Percentiles rank a stretch among this genome's conserved stretches.
Evolutionary conservation across 2,329 filamentous ascomycete species (phyloP).

Genomic region (Fusarium veterinarium): DNA sequence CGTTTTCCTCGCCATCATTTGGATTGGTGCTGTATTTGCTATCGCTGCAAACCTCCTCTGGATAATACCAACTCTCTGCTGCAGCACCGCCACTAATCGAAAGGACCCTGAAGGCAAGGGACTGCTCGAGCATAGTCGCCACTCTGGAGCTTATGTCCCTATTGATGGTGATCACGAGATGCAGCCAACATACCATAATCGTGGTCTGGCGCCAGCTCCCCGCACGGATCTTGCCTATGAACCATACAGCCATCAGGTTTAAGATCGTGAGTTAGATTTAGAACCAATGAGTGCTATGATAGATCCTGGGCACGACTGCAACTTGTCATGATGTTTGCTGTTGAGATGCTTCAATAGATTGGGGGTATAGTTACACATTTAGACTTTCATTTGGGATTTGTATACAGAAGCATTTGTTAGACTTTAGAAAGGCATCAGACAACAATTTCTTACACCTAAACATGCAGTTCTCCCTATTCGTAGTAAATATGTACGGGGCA

Average conservation of each 20-base stretch:
- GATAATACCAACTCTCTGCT: background rate
- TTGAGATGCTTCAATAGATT: background rate
- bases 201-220: background rate
- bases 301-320: fast-evolving
- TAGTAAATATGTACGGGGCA: fast-evolving
- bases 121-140: background rate
- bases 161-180: background rate
- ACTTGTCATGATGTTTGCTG: background rate
- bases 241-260: background rate
- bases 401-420: fast-evolving
- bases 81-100: background rate
- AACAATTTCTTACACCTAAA: background rate
- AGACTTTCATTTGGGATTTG: background rate
- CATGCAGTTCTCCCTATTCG: no score
- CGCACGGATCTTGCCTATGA: background rate
- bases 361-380: background rate
- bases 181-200: background rate
- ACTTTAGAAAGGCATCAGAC: fast-evolving
- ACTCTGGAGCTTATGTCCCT: background rate
- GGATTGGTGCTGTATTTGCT: background rate
- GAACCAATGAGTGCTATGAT: background rate
- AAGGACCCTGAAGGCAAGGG: background rate
- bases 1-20: background rate
- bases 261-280: background rate
- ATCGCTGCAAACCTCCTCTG: background rate